Conservation (phyloP, 106 monocot species). For the Dendrobium huoshanense region DNA sequence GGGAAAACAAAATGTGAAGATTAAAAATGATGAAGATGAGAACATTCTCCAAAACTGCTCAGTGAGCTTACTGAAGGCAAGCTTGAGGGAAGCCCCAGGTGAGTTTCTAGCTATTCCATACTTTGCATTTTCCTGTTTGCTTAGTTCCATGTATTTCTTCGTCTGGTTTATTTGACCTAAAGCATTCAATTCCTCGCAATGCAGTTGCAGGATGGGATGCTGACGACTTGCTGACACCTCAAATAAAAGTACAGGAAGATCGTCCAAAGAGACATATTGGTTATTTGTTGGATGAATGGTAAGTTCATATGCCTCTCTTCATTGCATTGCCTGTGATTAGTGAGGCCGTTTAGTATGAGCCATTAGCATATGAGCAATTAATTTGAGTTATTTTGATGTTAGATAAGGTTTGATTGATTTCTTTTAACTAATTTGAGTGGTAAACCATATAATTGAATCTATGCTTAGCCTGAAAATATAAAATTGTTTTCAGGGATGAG, state of each 20-base stretch:
- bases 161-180: neutral
- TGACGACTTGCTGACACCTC: conserved; percentile 13
- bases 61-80: neutral
- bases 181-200: too few species aligned
- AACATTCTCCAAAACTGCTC: neutral
- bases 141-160: neutral
- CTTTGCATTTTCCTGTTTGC: neutral
- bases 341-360: neutral
- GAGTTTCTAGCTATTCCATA: neutral
- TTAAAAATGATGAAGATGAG: neutral
- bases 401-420: too few species aligned
- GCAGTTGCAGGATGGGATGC: conserved; percentile 78
- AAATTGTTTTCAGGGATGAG: conserved; percentile 49
- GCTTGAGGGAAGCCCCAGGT: conserved; percentile 6
- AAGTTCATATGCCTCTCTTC: conserved; percentile 9
- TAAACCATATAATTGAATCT: neutral
- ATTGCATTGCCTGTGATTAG: neutral
- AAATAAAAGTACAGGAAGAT: conserved; percentile 7
- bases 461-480: neutral
- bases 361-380: too few species aligned
- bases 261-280: conserved; percentile 34
- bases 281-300: conserved; percentile 85
- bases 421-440: too few species aligned
- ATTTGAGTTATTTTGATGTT: too few species aligned
- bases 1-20: neutral